These are phyloP conservation scores for Hysterium pulicare DNA, from an alignment of 2,329 filamentous ascomycete species.

Conservation along the genomic window DNA sequence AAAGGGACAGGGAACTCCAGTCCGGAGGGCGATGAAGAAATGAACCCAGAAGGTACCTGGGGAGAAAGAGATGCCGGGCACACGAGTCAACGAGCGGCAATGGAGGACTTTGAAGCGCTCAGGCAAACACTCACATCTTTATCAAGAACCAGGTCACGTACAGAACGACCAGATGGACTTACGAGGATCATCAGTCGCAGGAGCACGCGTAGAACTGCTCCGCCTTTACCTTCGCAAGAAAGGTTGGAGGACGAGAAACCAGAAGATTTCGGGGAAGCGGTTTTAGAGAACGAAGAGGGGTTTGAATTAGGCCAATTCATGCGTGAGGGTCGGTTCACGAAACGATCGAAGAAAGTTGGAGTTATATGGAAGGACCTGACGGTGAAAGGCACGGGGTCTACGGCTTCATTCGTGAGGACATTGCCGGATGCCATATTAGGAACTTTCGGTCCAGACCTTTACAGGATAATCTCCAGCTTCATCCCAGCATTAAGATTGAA, in stretches of 20 bases:
- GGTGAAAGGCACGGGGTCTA: constrained; percentile 67
- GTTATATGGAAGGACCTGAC: constrained; percentile 74
- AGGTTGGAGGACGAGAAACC: constrained; percentile 14
- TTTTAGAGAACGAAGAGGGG: constrained; percentile 53
- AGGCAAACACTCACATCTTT: constrained; percentile 53
- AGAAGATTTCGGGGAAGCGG: constrained; percentile 23
- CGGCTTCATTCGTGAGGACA: constrained; percentile 66
- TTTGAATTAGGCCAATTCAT: constrained; percentile 71
- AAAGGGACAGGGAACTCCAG: constrained; percentile 17
- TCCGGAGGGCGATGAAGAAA: constrained; percentile 21
- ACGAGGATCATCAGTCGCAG: constrained; percentile 24
- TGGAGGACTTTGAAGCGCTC: constrained; percentile 59
- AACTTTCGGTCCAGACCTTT: constrained; percentile 78
- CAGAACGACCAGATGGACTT: constrained; percentile 23
- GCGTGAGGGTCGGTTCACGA: constrained; percentile 72
- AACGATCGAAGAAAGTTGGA: constrained; percentile 72
- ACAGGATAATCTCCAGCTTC: constrained; percentile 41
- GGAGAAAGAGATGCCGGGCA: constrained; percentile 59
- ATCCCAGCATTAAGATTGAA: not conserved
- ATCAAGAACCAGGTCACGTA: constrained; percentile 41
- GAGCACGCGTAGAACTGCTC: constrained; percentile 20
- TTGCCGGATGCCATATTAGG: constrained; percentile 71
- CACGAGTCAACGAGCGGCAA: constrained; percentile 51
- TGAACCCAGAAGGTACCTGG: constrained; percentile 54
- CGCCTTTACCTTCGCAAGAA: not conserved